These are phyloP conservation scores for Borovskyia barvae DNA, from an alignment of 208 protist genomes.

Conservation along the genomic window DNA sequence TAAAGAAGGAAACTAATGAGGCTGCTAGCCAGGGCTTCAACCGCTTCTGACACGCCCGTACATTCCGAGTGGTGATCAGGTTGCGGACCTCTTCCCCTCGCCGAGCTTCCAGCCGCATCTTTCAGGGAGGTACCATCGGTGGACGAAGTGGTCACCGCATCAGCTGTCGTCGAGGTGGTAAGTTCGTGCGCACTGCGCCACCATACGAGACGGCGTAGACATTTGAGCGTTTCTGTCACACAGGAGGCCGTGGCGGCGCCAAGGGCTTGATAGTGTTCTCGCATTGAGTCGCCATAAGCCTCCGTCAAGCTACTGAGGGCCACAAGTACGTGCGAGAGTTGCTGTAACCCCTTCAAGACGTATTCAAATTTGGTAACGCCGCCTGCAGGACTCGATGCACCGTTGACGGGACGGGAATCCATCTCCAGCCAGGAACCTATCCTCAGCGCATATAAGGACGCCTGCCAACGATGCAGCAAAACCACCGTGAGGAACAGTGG, in stretches of 20 bases:
- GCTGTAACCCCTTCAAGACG: constrained; percentile 4
- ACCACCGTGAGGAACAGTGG: constrained; percentile 19
- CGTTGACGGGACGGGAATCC: no score
- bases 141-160: not conserved
- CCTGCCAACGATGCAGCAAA: constrained; percentile 19
- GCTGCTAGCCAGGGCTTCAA: constrained; percentile 19
- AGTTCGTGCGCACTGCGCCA: not conserved
- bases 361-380: no score
- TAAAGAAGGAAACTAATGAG: constrained; percentile 22
- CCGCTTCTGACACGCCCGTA: not conserved
- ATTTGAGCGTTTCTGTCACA: constrained; percentile 9
- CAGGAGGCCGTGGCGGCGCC: not conserved
- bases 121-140: no score
- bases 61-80: not conserved
- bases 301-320: constrained; percentile 13
- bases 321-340: constrained; percentile 13
- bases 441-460: no score
- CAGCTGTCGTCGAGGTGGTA: not conserved
- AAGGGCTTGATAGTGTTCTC: constrained; percentile 13
- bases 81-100: no score
- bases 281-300: constrained; percentile 12
- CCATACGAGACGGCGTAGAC: constrained; percentile 6
- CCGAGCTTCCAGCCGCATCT: no score
- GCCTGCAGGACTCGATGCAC: no score
- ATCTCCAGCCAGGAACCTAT: no score